phyloP scores from a whole-genome alignment of 345 rosid genomes.

The Anacardium occidentale region DNA sequence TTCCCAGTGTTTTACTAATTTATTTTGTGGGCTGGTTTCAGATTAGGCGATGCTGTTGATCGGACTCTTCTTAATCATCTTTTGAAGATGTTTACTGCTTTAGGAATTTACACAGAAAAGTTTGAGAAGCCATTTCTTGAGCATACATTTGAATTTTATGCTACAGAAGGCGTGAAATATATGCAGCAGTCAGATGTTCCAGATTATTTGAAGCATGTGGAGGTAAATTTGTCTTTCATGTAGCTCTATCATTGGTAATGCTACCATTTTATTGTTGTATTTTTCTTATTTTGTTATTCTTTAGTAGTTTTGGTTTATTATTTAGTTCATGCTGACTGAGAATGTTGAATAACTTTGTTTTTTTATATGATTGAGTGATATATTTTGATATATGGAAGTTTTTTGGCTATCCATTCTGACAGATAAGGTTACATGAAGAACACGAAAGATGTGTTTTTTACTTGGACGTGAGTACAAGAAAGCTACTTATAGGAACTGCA shows the following conservation, averaged over 20 bases:
- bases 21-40: conserved; percentile 37
- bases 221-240: conserved; percentile 47
- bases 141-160: conserved; percentile 92
- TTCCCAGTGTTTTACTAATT: conserved; percentile 5
- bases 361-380: background rate
- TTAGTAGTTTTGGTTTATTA: background rate
- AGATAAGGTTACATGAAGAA: conserved; percentile 94
- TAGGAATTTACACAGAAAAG: conserved; percentile 90
- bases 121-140: conserved; percentile 95
- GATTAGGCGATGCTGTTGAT: conserved; percentile 92
- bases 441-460: conserved; percentile 92
- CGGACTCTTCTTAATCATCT: conserved; percentile 87
- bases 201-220: conserved; percentile 95
- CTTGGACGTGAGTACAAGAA: conserved; percentile 81
- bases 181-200: conserved; percentile 98
- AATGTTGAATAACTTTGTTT: background rate
- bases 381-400: background rate
- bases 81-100: conserved; percentile 95
- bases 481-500: conserved; percentile 74
- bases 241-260: background rate
- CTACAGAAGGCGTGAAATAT: conserved; percentile 92
- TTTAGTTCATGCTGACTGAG: background rate
- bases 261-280: background rate
- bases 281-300: background rate
- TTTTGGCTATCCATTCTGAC: conserved; percentile 27